These are phyloP conservation scores for Meyerozyma carpophila DNA, from an alignment of 1,139 yeast species.

Conservation along the genomic window DNA sequence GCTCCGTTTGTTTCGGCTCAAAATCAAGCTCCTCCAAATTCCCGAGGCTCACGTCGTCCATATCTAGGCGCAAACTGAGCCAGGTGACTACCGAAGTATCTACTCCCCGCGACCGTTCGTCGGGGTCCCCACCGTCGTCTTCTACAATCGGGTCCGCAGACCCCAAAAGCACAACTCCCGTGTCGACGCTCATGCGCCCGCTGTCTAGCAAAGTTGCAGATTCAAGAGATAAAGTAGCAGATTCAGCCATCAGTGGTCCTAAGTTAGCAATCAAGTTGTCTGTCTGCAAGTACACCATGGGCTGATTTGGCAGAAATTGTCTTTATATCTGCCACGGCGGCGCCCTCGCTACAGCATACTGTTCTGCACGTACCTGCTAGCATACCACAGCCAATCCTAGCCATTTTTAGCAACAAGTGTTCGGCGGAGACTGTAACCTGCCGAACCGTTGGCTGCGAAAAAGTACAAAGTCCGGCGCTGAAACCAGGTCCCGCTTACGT, in stretches of 20 bases:
- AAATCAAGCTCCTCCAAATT: background rate
- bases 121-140: background rate
- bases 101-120: background rate
- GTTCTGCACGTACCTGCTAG: background rate
- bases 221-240: background rate
- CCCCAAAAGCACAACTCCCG: background rate
- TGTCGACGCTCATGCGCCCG: background rate
- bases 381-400: background rate
- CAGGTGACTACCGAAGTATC: background rate
- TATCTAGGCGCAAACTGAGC: background rate
- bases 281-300: background rate
- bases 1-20: too few relatives aligned
- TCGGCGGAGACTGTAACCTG: background rate
- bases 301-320: background rate
- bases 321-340: background rate
- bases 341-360: background rate
- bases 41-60: background rate
- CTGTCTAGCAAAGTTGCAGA: background rate
- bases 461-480: background rate
- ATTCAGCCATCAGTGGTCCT: background rate
- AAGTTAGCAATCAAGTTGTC: background rate
- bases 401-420: background rate
- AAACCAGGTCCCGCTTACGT: background rate
- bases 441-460: background rate
- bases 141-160: background rate